phyloP scores from a whole-genome alignment of 495 filamentous ascomycete species.

The Neurospora sp. region DNA sequence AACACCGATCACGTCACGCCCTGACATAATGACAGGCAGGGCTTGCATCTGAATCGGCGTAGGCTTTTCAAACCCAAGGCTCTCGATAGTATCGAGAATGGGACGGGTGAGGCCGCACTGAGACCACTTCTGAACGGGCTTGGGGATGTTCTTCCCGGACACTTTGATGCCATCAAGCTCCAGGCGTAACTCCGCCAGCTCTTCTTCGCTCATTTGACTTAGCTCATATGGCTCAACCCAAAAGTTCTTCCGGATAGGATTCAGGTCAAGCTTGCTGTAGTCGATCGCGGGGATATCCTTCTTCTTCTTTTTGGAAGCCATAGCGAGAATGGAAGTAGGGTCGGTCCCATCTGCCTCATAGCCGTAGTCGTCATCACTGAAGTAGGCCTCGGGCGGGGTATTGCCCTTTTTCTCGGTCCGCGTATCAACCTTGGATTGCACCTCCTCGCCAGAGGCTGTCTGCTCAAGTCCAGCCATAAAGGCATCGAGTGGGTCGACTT shows the following conservation, averaged over 20 bases:
- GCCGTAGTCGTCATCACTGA: constrained; percentile 68
- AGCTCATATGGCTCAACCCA: constrained; percentile 85
- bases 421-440: neutral
- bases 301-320: constrained; percentile 90
- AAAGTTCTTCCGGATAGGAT: constrained; percentile 84
- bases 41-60: constrained; percentile 95
- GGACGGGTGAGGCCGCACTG: constrained; percentile 84
- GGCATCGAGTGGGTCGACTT: constrained; percentile 86
- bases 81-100: constrained; percentile 77
- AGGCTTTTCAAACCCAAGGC: constrained; percentile 75
- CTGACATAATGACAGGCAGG: constrained; percentile 90
- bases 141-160: constrained; percentile 71
- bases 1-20: constrained; percentile 90
- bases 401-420: constrained; percentile 22
- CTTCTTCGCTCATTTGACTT: constrained; percentile 73
- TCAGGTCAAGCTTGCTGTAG: constrained; percentile 75
- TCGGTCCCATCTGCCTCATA: constrained; percentile 64
- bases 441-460: constrained; percentile 4
- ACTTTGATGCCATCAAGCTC: constrained; percentile 96
- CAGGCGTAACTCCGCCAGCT: constrained; percentile 67
- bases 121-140: constrained; percentile 91
- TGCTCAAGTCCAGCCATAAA: constrained; percentile 76
- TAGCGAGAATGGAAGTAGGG: constrained; percentile 69
- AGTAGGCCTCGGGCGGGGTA: constrained; percentile 72
- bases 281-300: constrained; percentile 84